A percentile compares a stretch with the other conserved stretches of the same genome.
Conservation (phyloP, 2,329 filamentous ascomycete species). For the Claviceps sp. region DNA sequence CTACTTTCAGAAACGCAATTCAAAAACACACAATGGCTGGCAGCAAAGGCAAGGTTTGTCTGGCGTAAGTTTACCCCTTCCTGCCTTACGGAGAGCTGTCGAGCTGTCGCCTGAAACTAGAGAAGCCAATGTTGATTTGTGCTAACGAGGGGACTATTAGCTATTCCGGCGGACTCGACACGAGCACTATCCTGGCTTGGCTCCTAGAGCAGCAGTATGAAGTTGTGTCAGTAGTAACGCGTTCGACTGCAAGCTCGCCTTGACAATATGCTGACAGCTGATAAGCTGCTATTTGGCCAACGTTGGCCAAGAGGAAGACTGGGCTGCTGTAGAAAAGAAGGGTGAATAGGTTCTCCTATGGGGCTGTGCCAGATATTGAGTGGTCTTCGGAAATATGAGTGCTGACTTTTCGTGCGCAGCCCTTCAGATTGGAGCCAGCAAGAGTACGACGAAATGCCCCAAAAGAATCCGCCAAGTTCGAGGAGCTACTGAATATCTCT, state of each 20-base stretch:
- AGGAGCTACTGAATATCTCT: not conserved
- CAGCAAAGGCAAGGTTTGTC: conserved; percentile 1
- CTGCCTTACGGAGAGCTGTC: not conserved
- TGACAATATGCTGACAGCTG: conserved; percentile 23
- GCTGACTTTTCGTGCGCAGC: not conserved
- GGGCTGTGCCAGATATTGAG: conserved; percentile 11
- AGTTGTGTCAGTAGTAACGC: conserved; percentile 5
- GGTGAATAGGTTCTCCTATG: conserved; percentile 26
- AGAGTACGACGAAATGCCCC: not conserved
- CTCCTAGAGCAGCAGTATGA: conserved; percentile 20
- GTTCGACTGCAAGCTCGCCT: conserved; percentile 31
- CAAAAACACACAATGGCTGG: not conserved
- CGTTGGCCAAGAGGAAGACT: conserved; percentile 56
- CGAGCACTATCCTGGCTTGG: conserved; percentile 28
- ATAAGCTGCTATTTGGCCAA: conserved; percentile 3
- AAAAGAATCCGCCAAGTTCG: not conserved
- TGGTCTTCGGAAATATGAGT: not conserved
- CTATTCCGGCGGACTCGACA: conserved; percentile 23
- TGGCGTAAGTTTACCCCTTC: not conserved
- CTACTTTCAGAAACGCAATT: too few relatives aligned
- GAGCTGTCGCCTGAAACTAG: not conserved
- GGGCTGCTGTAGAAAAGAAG: conserved; percentile 55
- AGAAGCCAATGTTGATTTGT: not conserved
- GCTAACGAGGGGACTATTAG: not conserved
- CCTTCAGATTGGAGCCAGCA: not conserved